These are phyloP conservation scores for Periconia sp. DNA, from an alignment of 2,329 filamentous ascomycete species.

Conservation along the genomic window DNA sequence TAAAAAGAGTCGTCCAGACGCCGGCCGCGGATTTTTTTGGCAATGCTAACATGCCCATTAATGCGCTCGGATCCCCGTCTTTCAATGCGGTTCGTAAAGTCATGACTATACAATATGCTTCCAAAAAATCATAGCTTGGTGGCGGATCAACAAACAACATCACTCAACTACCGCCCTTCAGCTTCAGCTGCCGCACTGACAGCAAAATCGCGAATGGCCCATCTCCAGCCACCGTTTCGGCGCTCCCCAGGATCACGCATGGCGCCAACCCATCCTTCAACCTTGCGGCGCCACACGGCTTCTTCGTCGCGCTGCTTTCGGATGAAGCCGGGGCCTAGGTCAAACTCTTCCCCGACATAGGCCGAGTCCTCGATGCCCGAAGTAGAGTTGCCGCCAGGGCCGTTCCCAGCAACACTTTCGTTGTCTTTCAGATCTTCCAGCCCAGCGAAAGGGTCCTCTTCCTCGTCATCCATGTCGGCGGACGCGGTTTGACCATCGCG, in stretches of 20 bases:
- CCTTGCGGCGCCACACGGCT: slow-evolving; percentile 84
- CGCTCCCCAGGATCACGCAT: slow-evolving; percentile 48
- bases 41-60: slow-evolving; percentile 17
- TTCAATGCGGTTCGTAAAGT: slow-evolving; percentile 35
- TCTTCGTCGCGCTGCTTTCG: slow-evolving; percentile 88
- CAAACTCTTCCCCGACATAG: slow-evolving; percentile 91
- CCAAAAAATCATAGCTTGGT: background rate
- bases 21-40: slow-evolving; percentile 26
- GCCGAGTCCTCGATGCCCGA: slow-evolving; percentile 30
- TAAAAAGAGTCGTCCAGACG: slow-evolving; percentile 23
- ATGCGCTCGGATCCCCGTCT: slow-evolving; percentile 18
- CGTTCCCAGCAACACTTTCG: slow-evolving; percentile 33
- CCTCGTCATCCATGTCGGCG: slow-evolving; percentile 73
- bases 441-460: slow-evolving; percentile 92
- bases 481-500: slow-evolving; percentile 41
- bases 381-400: slow-evolving; percentile 20
- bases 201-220: slow-evolving; percentile 64
- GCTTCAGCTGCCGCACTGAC: slow-evolving; percentile 24
- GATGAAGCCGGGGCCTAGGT: slow-evolving; percentile 93
- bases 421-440: slow-evolving; percentile 88
- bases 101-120: slow-evolving; percentile 27
- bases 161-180: slow-evolving; percentile 17
- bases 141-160: slow-evolving; percentile 12
- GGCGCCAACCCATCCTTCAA: slow-evolving; percentile 77
- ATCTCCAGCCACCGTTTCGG: slow-evolving; percentile 66